phyloP scores from a whole-genome alignment of 2,329 filamentous ascomycete genomes.

The Shiraia sp. region DNA sequence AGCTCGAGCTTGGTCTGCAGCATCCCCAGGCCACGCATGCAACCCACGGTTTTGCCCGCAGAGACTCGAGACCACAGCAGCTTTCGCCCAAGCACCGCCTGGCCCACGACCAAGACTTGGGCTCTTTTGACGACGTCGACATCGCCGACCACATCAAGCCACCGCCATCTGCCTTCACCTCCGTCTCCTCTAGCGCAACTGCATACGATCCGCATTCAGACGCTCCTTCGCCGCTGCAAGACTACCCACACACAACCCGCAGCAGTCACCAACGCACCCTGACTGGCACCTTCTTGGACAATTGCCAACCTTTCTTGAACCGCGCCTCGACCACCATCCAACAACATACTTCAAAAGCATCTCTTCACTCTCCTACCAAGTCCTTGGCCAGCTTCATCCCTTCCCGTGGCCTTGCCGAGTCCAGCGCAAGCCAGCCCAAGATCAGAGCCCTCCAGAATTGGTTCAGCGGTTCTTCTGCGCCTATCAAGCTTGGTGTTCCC shows the following conservation, averaged over 20 bases:
- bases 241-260: constrained; percentile 23
- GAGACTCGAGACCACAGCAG: constrained; percentile 18
- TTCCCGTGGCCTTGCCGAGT: constrained; percentile 34
- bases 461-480: constrained; percentile 58
- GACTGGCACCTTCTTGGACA: constrained; percentile 44
- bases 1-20: constrained; percentile 22
- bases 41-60: constrained; percentile 33
- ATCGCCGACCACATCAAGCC: constrained; percentile 30
- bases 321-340: constrained; percentile 42
- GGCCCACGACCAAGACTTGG: constrained; percentile 17
- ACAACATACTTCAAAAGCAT: constrained; percentile 45
- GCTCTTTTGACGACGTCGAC: constrained; percentile 40
- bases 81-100: constrained; percentile 12
- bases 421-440: constrained; percentile 38
- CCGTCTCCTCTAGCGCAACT: constrained; percentile 31
- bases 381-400: constrained; percentile 46
- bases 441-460: constrained; percentile 50
- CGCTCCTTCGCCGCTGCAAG: constrained; percentile 31
- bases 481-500: constrained; percentile 51
- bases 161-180: constrained; percentile 41
- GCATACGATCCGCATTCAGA: constrained; percentile 40
- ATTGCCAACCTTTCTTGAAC: constrained; percentile 40
- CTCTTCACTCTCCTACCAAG: constrained; percentile 42
- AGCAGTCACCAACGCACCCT: constrained; percentile 38
- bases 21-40: constrained; percentile 33